Conservation (phyloP, 371 early-diverging fungal genomes). For the Parasitella parasitica region DNA sequence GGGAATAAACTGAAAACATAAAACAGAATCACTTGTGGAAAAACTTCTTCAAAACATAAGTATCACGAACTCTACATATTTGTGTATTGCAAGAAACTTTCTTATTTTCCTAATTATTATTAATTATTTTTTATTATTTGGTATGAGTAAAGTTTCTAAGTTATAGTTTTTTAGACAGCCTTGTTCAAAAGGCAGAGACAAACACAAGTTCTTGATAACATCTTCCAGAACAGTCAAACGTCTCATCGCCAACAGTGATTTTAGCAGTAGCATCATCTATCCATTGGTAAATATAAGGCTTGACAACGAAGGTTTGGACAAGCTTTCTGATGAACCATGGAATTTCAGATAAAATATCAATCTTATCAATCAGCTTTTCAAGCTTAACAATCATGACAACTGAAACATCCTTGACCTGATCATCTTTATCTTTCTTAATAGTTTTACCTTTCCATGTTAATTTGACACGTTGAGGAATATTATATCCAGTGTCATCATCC, state of each 20-base stretch:
- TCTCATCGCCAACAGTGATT: slow-evolving; percentile 69
- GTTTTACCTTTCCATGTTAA: slow-evolving; percentile 80
- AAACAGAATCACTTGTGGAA: too few species aligned
- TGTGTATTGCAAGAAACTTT: too few species aligned
- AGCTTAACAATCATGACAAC: slow-evolving; percentile 63
- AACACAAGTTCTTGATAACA: slow-evolving; percentile 71
- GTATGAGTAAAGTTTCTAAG: too few species aligned
- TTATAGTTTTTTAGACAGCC: too few species aligned
- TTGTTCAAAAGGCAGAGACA: slow-evolving; percentile 55
- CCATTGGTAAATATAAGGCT: slow-evolving; percentile 93
- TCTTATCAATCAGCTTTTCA: slow-evolving; percentile 67
- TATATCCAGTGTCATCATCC: slow-evolving; percentile 78
- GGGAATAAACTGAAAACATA: too few species aligned
- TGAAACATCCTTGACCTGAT: slow-evolving; percentile 60
- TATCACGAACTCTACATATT: too few species aligned
- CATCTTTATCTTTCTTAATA: slow-evolving; percentile 40
- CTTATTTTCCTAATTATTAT: too few species aligned
- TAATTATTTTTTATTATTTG: too few species aligned
- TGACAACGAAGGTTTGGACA: slow-evolving; percentile 89
- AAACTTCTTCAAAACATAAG: too few species aligned
- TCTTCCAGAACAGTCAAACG: slow-evolving; percentile 54
- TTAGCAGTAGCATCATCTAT: slow-evolving; percentile 64
- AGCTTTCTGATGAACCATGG: slow-evolving; percentile 87
- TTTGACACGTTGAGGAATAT: slow-evolving; percentile 71
- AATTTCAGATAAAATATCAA: slow-evolving; percentile 87